Base-by-base conservation (phyloP, 202 grass and related monocot genomes). In the Alloteropsis angusta region DNA sequence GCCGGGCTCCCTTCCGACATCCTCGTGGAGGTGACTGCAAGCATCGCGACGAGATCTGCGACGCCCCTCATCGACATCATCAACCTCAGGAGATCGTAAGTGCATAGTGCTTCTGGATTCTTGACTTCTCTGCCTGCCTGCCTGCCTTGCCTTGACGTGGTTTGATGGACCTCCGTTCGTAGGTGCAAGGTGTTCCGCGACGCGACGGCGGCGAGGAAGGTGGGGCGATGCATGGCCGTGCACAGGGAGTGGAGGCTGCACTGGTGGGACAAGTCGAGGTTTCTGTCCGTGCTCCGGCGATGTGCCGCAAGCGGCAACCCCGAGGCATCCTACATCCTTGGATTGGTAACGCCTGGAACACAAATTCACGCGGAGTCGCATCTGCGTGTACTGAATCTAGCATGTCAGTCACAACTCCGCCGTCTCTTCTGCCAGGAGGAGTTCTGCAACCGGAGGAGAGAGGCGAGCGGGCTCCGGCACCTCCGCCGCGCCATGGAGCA, bases 211-310 rank as follows among this genome's bases (percentile, higher is more conserved):
- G 44, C 68, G 13, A 79, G 74, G 68, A 65, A 75, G 68, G 83
- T 86, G 18, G 68, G 83, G 5, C 60, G 52, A 53, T 76, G 66
- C 53, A 73, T 85, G 87, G 78, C 87, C 9, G 74, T 83, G 46
- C 21, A 79, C 23, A 83, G 63, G 73, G 87, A 86, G 55, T 70
- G 88, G 68, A 69, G 57, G 62, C 56, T 86, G 66, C 74, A 80
- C 65, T 90, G 83, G 87, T 83, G 79, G 88, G 74, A 83, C 47
- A 83, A 79, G 79, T 14, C 43, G 28, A 62, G 75, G 53, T 86
- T 86, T 75, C 32, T 86, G 15, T 78, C 44, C 1, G 73, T 82
- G 78, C 78, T 85, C 36, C 41, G 60, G 67, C 68, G 60, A 23
- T 89, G 82, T 19, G 82, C 83, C 0, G 71, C 60, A 10, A 82